These are phyloP conservation scores for Talinum fruticosum DNA, from an alignment of 148 eudicot genomes.

Conservation along the genomic window DNA sequence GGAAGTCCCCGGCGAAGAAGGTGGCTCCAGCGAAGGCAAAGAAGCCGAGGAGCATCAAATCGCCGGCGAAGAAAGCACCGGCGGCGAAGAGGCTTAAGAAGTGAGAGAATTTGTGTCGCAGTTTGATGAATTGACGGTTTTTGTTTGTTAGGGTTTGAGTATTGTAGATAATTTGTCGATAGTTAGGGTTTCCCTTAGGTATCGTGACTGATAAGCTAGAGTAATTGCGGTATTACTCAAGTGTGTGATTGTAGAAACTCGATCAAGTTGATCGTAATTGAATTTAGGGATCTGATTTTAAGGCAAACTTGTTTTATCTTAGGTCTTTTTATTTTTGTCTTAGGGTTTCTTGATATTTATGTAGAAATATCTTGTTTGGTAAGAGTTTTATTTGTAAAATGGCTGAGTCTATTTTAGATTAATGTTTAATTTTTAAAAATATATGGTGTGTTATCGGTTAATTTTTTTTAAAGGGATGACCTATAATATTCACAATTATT, in stretches of 20 bases:
- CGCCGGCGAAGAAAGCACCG: conserved; percentile 33
- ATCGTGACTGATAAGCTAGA: not conserved
- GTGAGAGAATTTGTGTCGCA: conserved; percentile 1
- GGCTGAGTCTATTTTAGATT: too few species aligned
- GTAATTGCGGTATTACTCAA: not conserved
- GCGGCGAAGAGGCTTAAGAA: conserved; percentile 17
- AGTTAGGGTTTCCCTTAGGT: not conserved
- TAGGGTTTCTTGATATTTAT: not conserved
- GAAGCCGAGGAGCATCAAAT: conserved; percentile 30
- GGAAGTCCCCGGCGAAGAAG: conserved; percentile 36
- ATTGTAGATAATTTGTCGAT: conserved; percentile 27
- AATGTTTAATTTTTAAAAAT: too few species aligned
- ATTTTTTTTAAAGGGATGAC: too few species aligned
- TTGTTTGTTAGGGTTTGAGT: conserved; percentile 10
- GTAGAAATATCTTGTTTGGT: too few species aligned
- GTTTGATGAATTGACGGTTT: not conserved
- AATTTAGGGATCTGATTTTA: not conserved
- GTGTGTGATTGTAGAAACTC: conserved; percentile 1
- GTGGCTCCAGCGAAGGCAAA: conserved; percentile 20
- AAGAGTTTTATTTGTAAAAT: too few species aligned
- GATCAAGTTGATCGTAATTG: not conserved
- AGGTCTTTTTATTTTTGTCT: not conserved
- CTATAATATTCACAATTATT: too few species aligned
- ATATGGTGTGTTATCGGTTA: too few species aligned
- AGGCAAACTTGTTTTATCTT: not conserved